A percentile compares a stretch with the other conserved stretches of the same genome.
Evolutionary conservation across 306 rosid genomes (phyloP).

Genomic region (Quercus wislizeni): DNA sequence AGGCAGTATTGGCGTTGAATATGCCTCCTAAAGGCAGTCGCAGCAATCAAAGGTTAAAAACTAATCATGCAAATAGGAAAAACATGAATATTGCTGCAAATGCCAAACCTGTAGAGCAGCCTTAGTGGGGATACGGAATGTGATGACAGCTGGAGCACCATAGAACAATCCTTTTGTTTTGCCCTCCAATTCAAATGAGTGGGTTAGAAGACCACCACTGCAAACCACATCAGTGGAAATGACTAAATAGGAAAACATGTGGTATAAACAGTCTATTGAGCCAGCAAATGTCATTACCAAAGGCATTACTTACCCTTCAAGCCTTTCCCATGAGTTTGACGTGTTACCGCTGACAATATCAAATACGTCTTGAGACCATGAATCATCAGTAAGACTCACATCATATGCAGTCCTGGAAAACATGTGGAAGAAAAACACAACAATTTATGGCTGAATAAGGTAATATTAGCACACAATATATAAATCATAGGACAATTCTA

Average conservation of each 20-base stretch:
- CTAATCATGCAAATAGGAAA: slow-evolving; percentile 1
- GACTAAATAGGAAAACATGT: slow-evolving; percentile 5
- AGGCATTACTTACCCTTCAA: slow-evolving; percentile 75
- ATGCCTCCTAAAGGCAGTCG: slow-evolving; percentile 54
- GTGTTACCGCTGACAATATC: slow-evolving; percentile 61
- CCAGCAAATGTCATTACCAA: slow-evolving; percentile 10
- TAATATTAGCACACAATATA: not conserved
- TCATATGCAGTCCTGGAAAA: slow-evolving; percentile 82
- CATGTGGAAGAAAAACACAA: not conserved
- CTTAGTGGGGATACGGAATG: slow-evolving; percentile 87
- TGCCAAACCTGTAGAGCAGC: slow-evolving; percentile 73
- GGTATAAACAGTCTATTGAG: slow-evolving; percentile 4
- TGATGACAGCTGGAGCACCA: slow-evolving; percentile 78
- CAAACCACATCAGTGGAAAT: slow-evolving; percentile 3
- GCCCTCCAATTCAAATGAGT: slow-evolving; percentile 89
- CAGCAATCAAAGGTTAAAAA: slow-evolving; percentile 12
- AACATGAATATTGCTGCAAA: slow-evolving; percentile 1
- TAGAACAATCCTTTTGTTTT: slow-evolving; percentile 61
- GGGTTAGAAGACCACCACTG: slow-evolving; percentile 78
- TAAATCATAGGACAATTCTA: not conserved
- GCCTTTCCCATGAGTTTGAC: slow-evolving; percentile 91
- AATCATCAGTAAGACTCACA: slow-evolving; percentile 73
- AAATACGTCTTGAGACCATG: slow-evolving; percentile 73
- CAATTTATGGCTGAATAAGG: not conserved
- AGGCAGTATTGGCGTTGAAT: slow-evolving; percentile 82